phyloP scores from a whole-genome alignment of 192 early-diverging fungal genomes.

The Geranomyces michiganensis region DNA sequence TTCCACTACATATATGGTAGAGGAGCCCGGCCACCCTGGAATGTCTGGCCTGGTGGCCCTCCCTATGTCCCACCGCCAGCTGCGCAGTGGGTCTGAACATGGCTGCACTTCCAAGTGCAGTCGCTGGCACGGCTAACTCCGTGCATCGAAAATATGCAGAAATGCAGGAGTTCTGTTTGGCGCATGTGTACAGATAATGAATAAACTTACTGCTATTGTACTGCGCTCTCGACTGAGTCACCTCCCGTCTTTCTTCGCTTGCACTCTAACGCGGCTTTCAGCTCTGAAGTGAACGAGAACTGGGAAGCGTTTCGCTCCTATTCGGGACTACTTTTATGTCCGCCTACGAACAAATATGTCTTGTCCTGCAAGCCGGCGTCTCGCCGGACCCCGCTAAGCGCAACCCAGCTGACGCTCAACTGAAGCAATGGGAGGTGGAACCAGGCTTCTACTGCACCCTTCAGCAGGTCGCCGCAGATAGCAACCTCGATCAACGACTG shows the following conservation, averaged over 20 bases:
- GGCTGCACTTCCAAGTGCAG: neutral
- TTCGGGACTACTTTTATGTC: constrained; percentile 2
- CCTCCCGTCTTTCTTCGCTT: no score
- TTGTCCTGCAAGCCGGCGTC: constrained; percentile 52
- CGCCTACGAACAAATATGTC: constrained; percentile 30
- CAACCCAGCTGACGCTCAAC: constrained; percentile 63
- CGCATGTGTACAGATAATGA: no score
- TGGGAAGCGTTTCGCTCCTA: neutral
- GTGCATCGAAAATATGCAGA: constrained; percentile 12
- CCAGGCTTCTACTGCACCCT: constrained; percentile 73
- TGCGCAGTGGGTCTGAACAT: constrained; percentile 7
- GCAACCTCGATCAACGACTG: constrained; percentile 61
- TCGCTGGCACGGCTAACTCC: neutral
- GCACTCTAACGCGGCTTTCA: no score
- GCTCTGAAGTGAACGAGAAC: no score
- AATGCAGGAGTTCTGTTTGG: no score
- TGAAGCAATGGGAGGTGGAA: constrained; percentile 72
- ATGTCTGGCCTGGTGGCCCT: neutral
- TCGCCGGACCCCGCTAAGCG: constrained; percentile 69
- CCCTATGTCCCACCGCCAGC: constrained; percentile 13
- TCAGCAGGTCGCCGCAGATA: constrained; percentile 76
- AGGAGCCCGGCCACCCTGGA: neutral
- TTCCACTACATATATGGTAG: no score
- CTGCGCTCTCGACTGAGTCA: no score
- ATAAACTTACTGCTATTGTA: no score